These are phyloP conservation scores for Lactifluus rugatus DNA, from an alignment of 768 basidiomycete species.

Conservation along the genomic window DNA sequence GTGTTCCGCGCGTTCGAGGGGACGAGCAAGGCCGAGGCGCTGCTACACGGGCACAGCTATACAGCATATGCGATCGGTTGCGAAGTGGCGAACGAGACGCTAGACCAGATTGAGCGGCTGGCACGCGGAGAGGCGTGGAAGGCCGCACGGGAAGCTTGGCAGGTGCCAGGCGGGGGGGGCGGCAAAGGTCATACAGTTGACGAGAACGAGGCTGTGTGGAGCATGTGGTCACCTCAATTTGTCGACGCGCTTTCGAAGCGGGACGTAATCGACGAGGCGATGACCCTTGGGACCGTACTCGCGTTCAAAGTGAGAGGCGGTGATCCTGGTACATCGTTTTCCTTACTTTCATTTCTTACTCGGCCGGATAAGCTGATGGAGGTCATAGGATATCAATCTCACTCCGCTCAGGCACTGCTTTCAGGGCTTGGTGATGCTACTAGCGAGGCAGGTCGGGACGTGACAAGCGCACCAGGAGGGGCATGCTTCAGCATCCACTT, in stretches of 20 bases:
- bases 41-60: conserved; percentile 93
- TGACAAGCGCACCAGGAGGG: conserved; percentile 39
- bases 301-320: conserved; percentile 62
- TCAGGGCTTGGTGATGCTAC: conserved; percentile 35
- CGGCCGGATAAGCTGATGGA: neutral
- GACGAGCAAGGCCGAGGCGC: conserved; percentile 67
- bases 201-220: conserved; percentile 48
- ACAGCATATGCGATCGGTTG: conserved; percentile 92
- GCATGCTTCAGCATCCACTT: conserved; percentile 66
- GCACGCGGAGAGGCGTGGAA: conserved; percentile 45
- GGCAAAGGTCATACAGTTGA: conserved; percentile 16
- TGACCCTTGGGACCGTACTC: conserved; percentile 83
- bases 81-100: conserved; percentile 76
- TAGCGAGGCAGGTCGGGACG: conserved; percentile 22
- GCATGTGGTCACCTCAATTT: conserved; percentile 78
- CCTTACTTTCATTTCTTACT: neutral
- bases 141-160: conserved; percentile 53
- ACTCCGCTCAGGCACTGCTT: conserved; percentile 56
- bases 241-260: conserved; percentile 50
- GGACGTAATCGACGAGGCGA: conserved; percentile 55
- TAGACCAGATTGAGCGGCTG: conserved; percentile 53
- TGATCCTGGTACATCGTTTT: conserved; percentile 37
- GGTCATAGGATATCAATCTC: conserved; percentile 40
- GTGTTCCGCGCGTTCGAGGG: conserved; percentile 77
- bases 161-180: conserved; percentile 1